Evolutionary conservation across 805 yeast genomes (phyloP).

Genomic region (Candida maltosa): DNA sequence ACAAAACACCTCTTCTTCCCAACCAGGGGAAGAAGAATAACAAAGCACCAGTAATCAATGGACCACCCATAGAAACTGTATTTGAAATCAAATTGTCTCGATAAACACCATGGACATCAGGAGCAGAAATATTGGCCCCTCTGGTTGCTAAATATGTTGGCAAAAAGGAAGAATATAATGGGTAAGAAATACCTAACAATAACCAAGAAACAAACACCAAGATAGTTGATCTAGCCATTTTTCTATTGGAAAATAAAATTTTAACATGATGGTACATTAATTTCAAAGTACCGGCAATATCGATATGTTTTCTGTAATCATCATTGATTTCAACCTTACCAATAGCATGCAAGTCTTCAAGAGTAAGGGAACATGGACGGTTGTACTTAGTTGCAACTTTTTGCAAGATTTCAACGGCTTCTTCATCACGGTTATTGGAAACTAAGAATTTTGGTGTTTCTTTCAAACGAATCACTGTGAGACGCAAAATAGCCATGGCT

Average conservation of each 20-base stretch:
- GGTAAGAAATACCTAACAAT: slow-evolving; percentile 52
- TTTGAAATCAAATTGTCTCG: slow-evolving; percentile 49
- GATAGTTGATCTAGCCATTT: slow-evolving; percentile 39
- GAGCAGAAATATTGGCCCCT: slow-evolving; percentile 46
- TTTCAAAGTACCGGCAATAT: slow-evolving; percentile 16
- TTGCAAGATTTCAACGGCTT: slow-evolving; percentile 42
- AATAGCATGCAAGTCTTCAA: slow-evolving; percentile 43
- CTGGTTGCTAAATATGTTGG: slow-evolving; percentile 50
- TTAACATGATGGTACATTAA: slow-evolving; percentile 33
- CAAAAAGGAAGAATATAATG: slow-evolving; percentile 51
- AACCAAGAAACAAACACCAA: slow-evolving; percentile 48
- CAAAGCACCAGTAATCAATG: slow-evolving; percentile 46
- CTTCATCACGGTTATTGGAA: slow-evolving; percentile 50
- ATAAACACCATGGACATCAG: slow-evolving; percentile 36
- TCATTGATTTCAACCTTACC: slow-evolving; percentile 33
- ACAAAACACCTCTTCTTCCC: slow-evolving; percentile 58
- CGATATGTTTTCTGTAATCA: slow-evolving; percentile 18
- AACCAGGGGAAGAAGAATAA: slow-evolving; percentile 24
- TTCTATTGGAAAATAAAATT: slow-evolving; percentile 41
- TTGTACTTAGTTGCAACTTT: slow-evolving; percentile 46
- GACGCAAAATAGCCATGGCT: slow-evolving; percentile 30
- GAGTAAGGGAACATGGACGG: slow-evolving; percentile 39
- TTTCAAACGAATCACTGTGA: slow-evolving; percentile 32
- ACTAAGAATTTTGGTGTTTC: slow-evolving; percentile 60
- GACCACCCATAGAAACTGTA: slow-evolving; percentile 49